A percentile compares a stretch with the other conserved stretches of the same genome.
These are phyloP conservation scores for Colletotrichum incanum DNA, from an alignment of 2,329 filamentous ascomycete genomes.

Conservation along the genomic window DNA sequence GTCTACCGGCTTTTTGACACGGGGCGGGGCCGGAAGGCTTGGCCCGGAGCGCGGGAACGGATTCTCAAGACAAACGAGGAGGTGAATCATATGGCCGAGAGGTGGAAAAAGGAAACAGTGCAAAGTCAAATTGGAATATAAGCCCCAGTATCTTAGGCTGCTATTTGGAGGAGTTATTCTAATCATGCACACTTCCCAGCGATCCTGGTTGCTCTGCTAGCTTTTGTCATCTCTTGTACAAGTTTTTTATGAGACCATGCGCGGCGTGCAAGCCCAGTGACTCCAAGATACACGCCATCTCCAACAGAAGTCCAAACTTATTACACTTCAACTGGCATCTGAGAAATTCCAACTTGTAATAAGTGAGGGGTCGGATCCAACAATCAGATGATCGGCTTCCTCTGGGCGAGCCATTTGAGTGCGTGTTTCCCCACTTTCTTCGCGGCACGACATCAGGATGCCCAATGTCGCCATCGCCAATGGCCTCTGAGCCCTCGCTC, in stretches of 20 bases:
- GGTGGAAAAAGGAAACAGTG: conserved; percentile 20
- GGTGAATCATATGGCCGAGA: conserved; percentile 40
- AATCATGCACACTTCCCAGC: neutral
- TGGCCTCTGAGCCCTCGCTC: neutral
- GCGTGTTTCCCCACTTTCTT: conserved; percentile 27
- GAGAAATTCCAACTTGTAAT: neutral
- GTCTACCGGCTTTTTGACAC: conserved; percentile 60
- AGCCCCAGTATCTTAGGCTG: neutral
- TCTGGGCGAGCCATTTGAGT: neutral
- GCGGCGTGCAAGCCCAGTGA: too few relatives aligned
- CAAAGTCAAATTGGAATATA: neutral
- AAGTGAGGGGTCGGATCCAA: neutral
- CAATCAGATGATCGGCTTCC: conserved; percentile 8
- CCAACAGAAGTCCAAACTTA: neutral
- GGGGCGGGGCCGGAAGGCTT: conserved; percentile 55
- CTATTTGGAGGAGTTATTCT: neutral
- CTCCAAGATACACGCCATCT: neutral
- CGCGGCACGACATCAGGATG: conserved; percentile 32
- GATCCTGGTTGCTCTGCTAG: too few relatives aligned
- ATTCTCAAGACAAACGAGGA: conserved; percentile 50
- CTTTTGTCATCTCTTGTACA: neutral
- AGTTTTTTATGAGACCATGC: too few relatives aligned
- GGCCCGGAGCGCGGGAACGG: conserved; percentile 55
- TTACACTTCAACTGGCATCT: neutral
- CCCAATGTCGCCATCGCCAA: conserved; percentile 29